phyloP scores from a whole-genome alignment of 2,329 filamentous ascomycete species.

The Aspergillus amoenus region DNA sequence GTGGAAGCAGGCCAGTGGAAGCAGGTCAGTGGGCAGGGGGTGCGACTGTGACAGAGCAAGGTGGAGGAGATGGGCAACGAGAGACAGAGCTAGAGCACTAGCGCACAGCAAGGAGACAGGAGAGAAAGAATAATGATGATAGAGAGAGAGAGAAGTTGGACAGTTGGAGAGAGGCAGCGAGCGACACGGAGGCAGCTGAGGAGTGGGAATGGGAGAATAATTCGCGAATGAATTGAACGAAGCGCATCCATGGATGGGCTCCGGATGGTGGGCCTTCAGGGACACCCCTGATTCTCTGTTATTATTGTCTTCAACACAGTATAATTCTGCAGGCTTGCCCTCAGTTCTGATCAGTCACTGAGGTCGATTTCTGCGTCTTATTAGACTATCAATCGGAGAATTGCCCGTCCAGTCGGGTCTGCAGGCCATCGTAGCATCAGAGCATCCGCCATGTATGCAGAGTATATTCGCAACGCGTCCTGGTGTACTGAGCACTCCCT shows the following conservation, averaged over 20 bases:
- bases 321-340: too few species aligned
- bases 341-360: too few species aligned
- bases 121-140: not conserved
- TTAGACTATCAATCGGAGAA: too few species aligned
- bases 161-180: not conserved
- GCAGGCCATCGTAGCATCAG: too few species aligned
- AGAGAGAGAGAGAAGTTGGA: not conserved
- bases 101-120: not conserved
- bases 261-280: slow-evolving; percentile 1
- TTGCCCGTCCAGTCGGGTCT: too few species aligned
- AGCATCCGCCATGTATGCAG: not conserved
- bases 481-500: too few species aligned
- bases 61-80: slow-evolving; percentile 2
- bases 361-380: too few species aligned
- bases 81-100: slow-evolving; percentile 5
- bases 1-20: not conserved
- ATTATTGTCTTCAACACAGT: not conserved
- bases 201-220: not conserved
- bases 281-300: not conserved
- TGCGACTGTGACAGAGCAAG: not conserved
- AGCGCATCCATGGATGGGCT: not conserved
- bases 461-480: not conserved
- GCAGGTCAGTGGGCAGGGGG: not conserved
- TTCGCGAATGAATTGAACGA: not conserved
- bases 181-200: not conserved